phyloP scores from a whole-genome alignment of 179 eudicot genomes.

The Patellifolia procumbens region DNA sequence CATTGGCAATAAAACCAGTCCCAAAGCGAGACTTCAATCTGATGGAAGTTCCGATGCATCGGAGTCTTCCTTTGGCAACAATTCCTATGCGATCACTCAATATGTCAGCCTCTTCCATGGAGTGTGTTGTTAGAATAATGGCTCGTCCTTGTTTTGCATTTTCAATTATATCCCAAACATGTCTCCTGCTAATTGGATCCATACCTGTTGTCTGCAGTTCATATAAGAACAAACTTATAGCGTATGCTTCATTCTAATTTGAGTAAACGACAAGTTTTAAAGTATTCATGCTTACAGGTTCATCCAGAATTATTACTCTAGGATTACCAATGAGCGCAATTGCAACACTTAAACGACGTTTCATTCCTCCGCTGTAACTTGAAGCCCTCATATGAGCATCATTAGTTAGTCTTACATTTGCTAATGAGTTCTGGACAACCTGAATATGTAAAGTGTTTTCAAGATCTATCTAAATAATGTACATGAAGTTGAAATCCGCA shows the following conservation, averaged over 20 bases:
- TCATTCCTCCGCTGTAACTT: slow-evolving; percentile 98
- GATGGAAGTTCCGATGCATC: slow-evolving; percentile 90
- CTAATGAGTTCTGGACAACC: slow-evolving; percentile 65
- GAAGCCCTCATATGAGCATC: slow-evolving; percentile 78
- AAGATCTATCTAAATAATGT: not conserved
- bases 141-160: slow-evolving; percentile 85
- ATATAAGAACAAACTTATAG: not conserved
- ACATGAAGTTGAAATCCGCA: not conserved
- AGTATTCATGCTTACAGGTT: slow-evolving; percentile 63
- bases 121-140: slow-evolving; percentile 86
- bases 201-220: slow-evolving; percentile 80
- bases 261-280: not conserved
- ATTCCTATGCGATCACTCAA: slow-evolving; percentile 91
- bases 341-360: slow-evolving; percentile 94
- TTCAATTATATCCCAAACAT: slow-evolving; percentile 95
- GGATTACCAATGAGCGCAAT: slow-evolving; percentile 95
- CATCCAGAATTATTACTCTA: slow-evolving; percentile 84
- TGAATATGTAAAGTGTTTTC: slow-evolving; percentile 21
- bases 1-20: slow-evolving; percentile 75
- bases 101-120: slow-evolving; percentile 99
- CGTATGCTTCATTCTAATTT: not conserved
- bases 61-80: slow-evolving; percentile 95
- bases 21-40: slow-evolving; percentile 87
- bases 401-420: slow-evolving; percentile 69
- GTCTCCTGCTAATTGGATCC: slow-evolving; percentile 96